Evolutionary conservation across 192 early-diverging fungal species (phyloP).

Genomic region (Oehlia diaphana): DNA sequence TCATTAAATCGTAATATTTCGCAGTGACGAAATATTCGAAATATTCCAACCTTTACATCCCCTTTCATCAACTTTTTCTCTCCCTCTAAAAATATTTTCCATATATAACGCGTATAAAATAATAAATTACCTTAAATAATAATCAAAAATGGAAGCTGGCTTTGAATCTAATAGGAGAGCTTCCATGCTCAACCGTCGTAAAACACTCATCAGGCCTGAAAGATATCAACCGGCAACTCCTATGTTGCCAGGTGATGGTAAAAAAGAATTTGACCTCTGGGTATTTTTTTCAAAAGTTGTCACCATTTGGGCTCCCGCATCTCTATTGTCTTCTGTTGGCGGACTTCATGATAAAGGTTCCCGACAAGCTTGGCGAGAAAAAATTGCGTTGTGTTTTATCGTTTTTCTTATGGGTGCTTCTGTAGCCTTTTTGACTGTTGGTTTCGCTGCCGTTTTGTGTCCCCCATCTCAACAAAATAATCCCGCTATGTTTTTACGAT

Average conservation of each 20-base stretch:
- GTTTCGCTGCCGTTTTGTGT: constrained; percentile 43
- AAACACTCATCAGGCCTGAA: constrained; percentile 74
- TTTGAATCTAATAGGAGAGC: background rate
- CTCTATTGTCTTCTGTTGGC: constrained; percentile 54
- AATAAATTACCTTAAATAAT: background rate
- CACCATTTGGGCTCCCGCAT: constrained; percentile 61
- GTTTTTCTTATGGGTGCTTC: constrained; percentile 65
- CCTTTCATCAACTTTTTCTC: background rate
- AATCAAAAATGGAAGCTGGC: constrained; percentile 10
- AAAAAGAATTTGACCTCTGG: constrained; percentile 48
- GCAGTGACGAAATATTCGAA: background rate
- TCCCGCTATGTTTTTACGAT: constrained; percentile 37
- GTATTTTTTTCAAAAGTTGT: constrained; percentile 59
- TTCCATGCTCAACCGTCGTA: constrained; percentile 50
- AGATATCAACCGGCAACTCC: constrained; percentile 66
- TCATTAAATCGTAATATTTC: background rate
- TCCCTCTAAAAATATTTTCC: background rate
- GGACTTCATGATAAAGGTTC: constrained; percentile 54
- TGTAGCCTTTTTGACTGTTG: constrained; percentile 77
- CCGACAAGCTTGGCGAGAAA: constrained; percentile 73
- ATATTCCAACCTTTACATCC: background rate
- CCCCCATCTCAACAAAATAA: constrained; percentile 31
- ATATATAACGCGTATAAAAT: background rate
- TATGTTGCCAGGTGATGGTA: constrained; percentile 59
- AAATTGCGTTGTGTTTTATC: constrained; percentile 68